Evolutionary conservation across 2,329 filamentous ascomycete species (phyloP).

Genomic region (Furcasterigmium sp.): DNA sequence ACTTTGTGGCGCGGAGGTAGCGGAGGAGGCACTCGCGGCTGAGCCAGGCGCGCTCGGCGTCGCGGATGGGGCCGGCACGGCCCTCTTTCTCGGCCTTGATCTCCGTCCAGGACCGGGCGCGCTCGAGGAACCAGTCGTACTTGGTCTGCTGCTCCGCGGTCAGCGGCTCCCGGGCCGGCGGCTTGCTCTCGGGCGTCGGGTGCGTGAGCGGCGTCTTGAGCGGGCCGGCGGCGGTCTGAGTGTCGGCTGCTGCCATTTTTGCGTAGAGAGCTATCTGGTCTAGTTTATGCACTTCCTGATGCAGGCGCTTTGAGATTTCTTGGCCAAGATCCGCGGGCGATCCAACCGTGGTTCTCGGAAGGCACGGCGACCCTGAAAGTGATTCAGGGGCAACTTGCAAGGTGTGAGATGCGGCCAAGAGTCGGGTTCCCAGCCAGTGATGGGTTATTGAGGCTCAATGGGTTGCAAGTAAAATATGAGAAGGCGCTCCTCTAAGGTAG

Average conservation of each 20-base stretch:
- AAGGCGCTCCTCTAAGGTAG: too few relatives aligned
- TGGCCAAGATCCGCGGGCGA: too few relatives aligned
- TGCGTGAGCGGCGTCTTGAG: constrained; percentile 51
- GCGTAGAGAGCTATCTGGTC: too few relatives aligned
- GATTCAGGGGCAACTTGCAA: too few relatives aligned
- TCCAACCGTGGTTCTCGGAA: too few relatives aligned
- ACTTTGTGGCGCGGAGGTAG: constrained; percentile 91
- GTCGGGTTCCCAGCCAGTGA: too few relatives aligned
- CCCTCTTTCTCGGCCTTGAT: constrained; percentile 58
- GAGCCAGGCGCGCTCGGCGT: constrained; percentile 82
- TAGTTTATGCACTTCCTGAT: too few relatives aligned
- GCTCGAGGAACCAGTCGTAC: constrained; percentile 70
- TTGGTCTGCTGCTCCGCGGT: constrained; percentile 75
- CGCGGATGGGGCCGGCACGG: constrained; percentile 61
- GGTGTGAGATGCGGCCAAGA: too few relatives aligned
- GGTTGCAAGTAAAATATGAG: too few relatives aligned
- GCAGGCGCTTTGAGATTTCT: too few relatives aligned
- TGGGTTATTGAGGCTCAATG: too few relatives aligned
- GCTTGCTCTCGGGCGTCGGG: constrained; percentile 53
- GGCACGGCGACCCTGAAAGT: too few relatives aligned
- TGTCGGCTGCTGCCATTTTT: neutral
- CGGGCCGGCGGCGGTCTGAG: constrained; percentile 3
- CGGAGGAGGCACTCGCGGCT: constrained; percentile 88
- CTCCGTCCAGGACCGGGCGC: constrained; percentile 65
- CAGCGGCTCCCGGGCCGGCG: constrained; percentile 52